Conservation (phyloP, 306 rosid species). For the Acacia confusa region DNA sequence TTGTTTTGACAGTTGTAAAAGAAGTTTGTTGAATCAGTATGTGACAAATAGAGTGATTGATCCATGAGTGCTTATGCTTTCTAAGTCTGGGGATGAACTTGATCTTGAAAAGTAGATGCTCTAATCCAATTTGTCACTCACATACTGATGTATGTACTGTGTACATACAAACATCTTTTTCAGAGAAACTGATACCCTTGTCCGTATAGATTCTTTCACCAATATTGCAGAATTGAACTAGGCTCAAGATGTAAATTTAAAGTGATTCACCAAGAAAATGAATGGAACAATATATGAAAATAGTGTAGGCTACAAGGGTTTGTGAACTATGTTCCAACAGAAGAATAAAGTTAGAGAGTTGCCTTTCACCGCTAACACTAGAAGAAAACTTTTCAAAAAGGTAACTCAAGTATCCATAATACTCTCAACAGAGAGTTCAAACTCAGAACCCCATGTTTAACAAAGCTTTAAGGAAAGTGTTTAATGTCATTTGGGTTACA, state of each 20-base stretch:
- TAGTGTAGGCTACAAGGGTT: background rate
- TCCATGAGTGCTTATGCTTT: background rate
- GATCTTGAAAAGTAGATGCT: background rate
- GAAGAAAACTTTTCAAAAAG: slow-evolving; percentile 24
- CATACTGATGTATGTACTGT: background rate
- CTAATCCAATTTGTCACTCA: background rate
- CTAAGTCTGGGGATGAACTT: background rate
- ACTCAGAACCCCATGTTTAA: no score
- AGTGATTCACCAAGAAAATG: background rate
- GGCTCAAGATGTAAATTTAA: background rate
- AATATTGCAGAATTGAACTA: background rate
- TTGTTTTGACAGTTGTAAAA: background rate
- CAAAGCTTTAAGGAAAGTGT: no score
- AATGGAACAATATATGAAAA: background rate
- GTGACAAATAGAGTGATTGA: background rate
- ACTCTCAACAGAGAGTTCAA: no score
- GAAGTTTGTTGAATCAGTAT: background rate
- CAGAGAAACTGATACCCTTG: background rate
- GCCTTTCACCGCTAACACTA: slow-evolving; percentile 36
- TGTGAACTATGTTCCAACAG: slow-evolving; percentile 16
- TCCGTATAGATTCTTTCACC: background rate
- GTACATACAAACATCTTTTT: background rate
- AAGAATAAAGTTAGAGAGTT: slow-evolving; percentile 16
- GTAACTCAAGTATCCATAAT: background rate
- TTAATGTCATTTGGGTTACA: no score